phyloP scores from a whole-genome alignment of 2,329 filamentous ascomycete genomes.

The Aspergillus tamarii region DNA sequence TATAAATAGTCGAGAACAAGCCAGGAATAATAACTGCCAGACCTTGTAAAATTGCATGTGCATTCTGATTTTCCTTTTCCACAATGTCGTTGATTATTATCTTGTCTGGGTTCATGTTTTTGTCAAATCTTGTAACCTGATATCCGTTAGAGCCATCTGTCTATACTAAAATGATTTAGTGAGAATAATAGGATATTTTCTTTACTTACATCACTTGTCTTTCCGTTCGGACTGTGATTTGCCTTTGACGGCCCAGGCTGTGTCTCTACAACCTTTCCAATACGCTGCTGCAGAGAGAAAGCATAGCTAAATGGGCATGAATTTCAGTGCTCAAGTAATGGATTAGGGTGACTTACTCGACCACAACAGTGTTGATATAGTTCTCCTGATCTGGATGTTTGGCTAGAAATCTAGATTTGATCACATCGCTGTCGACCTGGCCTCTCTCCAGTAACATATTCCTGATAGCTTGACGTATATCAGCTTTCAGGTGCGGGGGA shows the following conservation, averaged over 20 bases:
- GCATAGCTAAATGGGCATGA: not conserved
- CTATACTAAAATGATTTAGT: not conserved
- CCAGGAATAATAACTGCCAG: not conserved
- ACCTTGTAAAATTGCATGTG: not conserved
- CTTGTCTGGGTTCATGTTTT: not conserved
- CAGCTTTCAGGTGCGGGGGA: not conserved
- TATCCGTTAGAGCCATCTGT: not conserved
- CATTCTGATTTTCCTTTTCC: not conserved
- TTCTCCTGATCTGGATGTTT: not conserved
- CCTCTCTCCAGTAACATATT: not conserved
- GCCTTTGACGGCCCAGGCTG: not conserved
- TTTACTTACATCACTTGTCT: not conserved
- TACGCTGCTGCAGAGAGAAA: not conserved
- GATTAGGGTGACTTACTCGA: not conserved
- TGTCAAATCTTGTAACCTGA: not conserved
- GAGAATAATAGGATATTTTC: too few relatives aligned
- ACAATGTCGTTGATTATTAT: not conserved
- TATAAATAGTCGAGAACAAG: not conserved
- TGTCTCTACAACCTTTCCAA: not conserved
- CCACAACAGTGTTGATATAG: not conserved
- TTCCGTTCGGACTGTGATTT: not conserved
- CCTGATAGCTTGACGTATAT: not conserved
- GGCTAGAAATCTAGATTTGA: not conserved
- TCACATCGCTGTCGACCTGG: not conserved
- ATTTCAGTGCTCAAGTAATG: too few relatives aligned